Evolutionary conservation across 345 rosid genomes (phyloP).

Genomic region (Pseudoturritis turrita): DNA sequence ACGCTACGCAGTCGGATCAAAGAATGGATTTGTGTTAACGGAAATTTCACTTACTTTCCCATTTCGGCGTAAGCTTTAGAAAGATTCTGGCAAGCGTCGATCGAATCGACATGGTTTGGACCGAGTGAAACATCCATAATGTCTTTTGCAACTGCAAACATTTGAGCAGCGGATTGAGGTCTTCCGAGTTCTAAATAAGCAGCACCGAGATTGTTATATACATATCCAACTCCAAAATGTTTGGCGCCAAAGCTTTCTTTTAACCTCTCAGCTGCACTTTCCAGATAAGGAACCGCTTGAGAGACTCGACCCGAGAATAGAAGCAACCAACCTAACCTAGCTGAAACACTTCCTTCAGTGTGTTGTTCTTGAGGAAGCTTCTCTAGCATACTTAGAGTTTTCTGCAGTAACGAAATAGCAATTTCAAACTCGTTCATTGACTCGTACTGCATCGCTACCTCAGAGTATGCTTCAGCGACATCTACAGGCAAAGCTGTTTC

Average conservation of each 20-base stretch:
- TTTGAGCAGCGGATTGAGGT: slow-evolving; percentile 92
- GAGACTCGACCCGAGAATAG: slow-evolving; percentile 74
- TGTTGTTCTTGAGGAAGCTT: slow-evolving; percentile 84
- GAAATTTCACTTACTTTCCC: slow-evolving; percentile 60
- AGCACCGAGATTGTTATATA: slow-evolving; percentile 90
- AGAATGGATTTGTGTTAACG: not conserved
- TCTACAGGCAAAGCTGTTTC: slow-evolving; percentile 57
- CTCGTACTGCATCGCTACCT: slow-evolving; percentile 89
- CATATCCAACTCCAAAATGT: slow-evolving; percentile 90
- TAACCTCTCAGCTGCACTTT: slow-evolving; percentile 77
- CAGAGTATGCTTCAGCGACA: slow-evolving; percentile 89
- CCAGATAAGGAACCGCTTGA: slow-evolving; percentile 84
- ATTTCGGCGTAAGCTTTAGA: slow-evolving; percentile 76
- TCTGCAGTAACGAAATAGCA: slow-evolving; percentile 70
- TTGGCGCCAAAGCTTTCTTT: slow-evolving; percentile 89
- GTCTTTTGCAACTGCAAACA: slow-evolving; percentile 93
- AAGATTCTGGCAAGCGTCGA: slow-evolving; percentile 92
- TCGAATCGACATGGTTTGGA: slow-evolving; percentile 82
- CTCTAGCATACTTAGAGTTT: slow-evolving; percentile 69
- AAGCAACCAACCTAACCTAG: slow-evolving; percentile 92
- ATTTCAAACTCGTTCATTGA: slow-evolving; percentile 79
- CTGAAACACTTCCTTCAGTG: slow-evolving; percentile 82
- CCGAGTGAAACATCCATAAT: slow-evolving; percentile 95
- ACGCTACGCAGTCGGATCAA: not conserved
- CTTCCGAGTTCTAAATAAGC: slow-evolving; percentile 89